A percentile compares a stretch with the other conserved stretches of the same genome.
Evolutionary conservation across 2,329 filamentous ascomycete species (phyloP).

Genomic region (Coniochaeta sp.): DNA sequence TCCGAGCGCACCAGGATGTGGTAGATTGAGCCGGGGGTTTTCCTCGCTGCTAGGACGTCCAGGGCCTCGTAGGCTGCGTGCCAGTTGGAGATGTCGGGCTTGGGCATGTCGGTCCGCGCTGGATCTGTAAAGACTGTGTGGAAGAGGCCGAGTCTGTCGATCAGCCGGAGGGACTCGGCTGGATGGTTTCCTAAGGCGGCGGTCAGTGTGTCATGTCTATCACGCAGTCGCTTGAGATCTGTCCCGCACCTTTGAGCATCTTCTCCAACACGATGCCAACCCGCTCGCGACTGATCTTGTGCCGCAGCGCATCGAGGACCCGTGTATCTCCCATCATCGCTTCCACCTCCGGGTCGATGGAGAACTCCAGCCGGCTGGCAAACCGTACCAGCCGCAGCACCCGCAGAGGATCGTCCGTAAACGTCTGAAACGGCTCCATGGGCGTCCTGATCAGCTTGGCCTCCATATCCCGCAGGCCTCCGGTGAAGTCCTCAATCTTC

Average conservation of each 20-base stretch:
- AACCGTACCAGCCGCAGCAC: constrained; percentile 85
- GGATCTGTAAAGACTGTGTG: constrained; percentile 68
- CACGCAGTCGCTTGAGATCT: too few relatives aligned
- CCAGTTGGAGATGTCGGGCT: constrained; percentile 56
- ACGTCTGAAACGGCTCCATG: constrained; percentile 81
- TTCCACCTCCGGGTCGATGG: constrained; percentile 64
- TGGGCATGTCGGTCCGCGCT: constrained; percentile 38
- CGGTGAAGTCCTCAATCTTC: constrained; percentile 77
- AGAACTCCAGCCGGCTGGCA: constrained; percentile 74
- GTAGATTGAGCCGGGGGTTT: constrained; percentile 39
- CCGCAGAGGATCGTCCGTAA: constrained; percentile 86
- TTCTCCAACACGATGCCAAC: constrained; percentile 85
- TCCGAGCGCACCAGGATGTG: constrained; percentile 51
- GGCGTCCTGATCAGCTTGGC: constrained; percentile 73
- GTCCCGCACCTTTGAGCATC: constrained; percentile 78
- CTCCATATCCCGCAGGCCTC: constrained; percentile 69
- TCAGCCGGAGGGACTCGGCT: constrained; percentile 51
- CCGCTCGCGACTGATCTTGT: constrained; percentile 89
- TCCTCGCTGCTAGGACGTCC: constrained; percentile 36
- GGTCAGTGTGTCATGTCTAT: too few relatives aligned
- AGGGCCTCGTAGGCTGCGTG: constrained; percentile 56
- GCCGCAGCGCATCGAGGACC: constrained; percentile 71
- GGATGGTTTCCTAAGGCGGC: constrained; percentile 45
- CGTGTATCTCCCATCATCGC: constrained; percentile 67
- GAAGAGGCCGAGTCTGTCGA: constrained; percentile 63